phyloP scores from a whole-genome alignment of 495 filamentous ascomycete species.

The Lineolata rhizophorae region DNA sequence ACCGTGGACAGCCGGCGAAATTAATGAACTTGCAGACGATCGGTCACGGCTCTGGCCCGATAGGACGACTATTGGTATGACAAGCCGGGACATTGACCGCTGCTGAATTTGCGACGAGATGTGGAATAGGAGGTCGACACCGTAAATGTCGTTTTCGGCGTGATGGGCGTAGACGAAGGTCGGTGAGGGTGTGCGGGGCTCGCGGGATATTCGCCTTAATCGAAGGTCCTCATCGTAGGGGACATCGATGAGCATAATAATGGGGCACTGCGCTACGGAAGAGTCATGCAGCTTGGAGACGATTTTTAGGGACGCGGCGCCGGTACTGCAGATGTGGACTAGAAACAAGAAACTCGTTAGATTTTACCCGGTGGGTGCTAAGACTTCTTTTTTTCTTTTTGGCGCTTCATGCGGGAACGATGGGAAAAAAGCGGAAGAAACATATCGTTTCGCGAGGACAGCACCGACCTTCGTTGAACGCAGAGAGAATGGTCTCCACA shows the following conservation, averaged over 20 bases:
- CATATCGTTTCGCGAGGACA: no score
- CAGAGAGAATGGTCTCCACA: slow-evolving; percentile 12
- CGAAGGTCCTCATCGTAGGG: slow-evolving; percentile 17
- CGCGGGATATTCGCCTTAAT: slow-evolving; percentile 11
- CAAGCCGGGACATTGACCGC: slow-evolving; percentile 11
- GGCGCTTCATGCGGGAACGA: no score
- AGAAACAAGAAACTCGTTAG: no score
- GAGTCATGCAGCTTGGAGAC: slow-evolving; percentile 11
- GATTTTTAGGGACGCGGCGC: slow-evolving; percentile 10
- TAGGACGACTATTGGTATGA: slow-evolving; percentile 13
- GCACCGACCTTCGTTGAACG: slow-evolving; percentile 14
- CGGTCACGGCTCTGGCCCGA: slow-evolving; percentile 12
- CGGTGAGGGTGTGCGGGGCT: slow-evolving; percentile 13
- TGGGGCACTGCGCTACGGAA: slow-evolving; percentile 5
- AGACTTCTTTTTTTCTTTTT: no score
- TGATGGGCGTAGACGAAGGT: slow-evolving; percentile 3
- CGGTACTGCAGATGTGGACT: slow-evolving; percentile 14
- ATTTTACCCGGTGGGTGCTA: no score
- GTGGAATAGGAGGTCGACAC: slow-evolving; percentile 13
- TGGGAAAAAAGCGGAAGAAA: no score
- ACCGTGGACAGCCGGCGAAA: slow-evolving; percentile 10
- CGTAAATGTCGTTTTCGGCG: slow-evolving; percentile 10
- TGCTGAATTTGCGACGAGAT: slow-evolving; percentile 14
- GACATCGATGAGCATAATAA: slow-evolving; percentile 14
- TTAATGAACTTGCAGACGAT: slow-evolving; percentile 7